Percentiles rank a stretch among this genome's conserved stretches.
phyloP scores from a whole-genome alignment of 2,329 filamentous ascomycete genomes.

The Diplodia mutila region DNA sequence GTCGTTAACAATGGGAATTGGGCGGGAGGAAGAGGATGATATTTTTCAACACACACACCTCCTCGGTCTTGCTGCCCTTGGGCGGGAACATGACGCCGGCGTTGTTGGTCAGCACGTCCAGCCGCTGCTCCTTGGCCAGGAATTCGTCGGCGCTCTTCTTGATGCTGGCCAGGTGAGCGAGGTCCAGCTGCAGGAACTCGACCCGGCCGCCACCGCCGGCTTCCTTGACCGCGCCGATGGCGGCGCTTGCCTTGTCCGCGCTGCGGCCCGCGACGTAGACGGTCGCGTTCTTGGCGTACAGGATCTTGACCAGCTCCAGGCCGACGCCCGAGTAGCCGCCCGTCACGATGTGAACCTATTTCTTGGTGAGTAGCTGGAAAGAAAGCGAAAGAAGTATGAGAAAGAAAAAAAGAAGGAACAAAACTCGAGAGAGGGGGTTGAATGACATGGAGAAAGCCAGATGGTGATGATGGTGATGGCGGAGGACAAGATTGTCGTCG shows the following conservation, averaged over 20 bases:
- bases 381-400: background rate
- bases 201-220: slow-evolving; percentile 30
- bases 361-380: background rate
- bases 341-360: slow-evolving; percentile 50
- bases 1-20: background rate
- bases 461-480: too few relatives aligned
- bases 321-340: slow-evolving; percentile 56
- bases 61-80: slow-evolving; percentile 30
- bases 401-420: background rate
- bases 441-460: too few relatives aligned
- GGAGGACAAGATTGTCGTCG: too few relatives aligned
- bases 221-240: slow-evolving; percentile 50
- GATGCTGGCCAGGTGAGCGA: slow-evolving; percentile 49
- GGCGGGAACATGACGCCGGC: slow-evolving; percentile 42
- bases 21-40: background rate
- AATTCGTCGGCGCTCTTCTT: slow-evolving; percentile 46
- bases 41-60: background rate
- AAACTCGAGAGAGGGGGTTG: background rate
- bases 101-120: slow-evolving; percentile 49
- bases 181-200: slow-evolving; percentile 40
- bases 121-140: slow-evolving; percentile 40
- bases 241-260: slow-evolving; percentile 48
- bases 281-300: slow-evolving; percentile 58
- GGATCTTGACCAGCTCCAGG: slow-evolving; percentile 56
- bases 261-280: slow-evolving; percentile 61